Evolutionary conservation across 2,329 filamentous ascomycete genomes (phyloP).

Genomic region (Pseudogymnoascus sp.): DNA sequence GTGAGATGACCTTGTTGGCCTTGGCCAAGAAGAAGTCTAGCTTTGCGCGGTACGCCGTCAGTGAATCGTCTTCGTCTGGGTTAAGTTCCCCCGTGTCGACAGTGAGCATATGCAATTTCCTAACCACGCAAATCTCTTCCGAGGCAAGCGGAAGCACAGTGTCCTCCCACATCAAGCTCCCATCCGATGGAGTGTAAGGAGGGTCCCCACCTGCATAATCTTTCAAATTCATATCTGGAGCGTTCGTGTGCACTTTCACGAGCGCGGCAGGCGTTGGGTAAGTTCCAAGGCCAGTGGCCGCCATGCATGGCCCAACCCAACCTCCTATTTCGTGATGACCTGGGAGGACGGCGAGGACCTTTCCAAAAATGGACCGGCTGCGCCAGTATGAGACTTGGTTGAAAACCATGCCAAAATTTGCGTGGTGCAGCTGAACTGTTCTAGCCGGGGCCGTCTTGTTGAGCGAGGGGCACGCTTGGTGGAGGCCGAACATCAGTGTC

Average conservation of each 20-base stretch:
- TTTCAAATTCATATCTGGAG: background rate
- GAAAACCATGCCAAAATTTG: background rate
- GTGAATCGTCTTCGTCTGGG: background rate
- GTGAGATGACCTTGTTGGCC: background rate
- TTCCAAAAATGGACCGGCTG: background rate
- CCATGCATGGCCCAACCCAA: background rate
- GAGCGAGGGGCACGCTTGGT: background rate
- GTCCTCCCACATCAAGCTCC: background rate
- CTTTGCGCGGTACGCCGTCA: background rate
- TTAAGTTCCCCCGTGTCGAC: background rate
- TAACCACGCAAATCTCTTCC: background rate
- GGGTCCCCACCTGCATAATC: background rate
- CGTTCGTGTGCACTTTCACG: background rate
- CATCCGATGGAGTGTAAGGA: background rate
- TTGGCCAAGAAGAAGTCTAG: background rate
- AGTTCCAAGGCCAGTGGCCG: background rate
- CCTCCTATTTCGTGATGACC: background rate
- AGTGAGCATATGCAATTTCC: background rate
- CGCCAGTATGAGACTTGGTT: background rate
- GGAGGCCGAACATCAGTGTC: background rate
- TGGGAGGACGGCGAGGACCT: background rate
- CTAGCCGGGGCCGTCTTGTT: background rate
- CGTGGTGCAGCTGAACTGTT: background rate
- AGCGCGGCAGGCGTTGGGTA: background rate
- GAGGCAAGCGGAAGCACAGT: background rate